Evolutionary conservation across 2,329 filamentous ascomycete species (phyloP).

Genomic region (Pseudocercospora musae): DNA sequence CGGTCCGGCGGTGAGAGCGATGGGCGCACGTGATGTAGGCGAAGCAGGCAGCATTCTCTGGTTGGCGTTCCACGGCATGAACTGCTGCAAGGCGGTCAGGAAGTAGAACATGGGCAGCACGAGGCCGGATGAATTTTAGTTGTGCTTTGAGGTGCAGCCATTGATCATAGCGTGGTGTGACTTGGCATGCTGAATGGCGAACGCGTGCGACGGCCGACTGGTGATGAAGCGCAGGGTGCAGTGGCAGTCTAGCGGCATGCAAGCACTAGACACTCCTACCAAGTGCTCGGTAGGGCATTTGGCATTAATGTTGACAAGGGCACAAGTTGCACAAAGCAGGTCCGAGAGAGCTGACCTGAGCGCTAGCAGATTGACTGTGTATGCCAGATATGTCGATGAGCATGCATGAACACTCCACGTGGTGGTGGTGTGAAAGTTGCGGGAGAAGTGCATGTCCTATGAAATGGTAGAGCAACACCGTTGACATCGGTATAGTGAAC

Average conservation of each 20-base stretch:
- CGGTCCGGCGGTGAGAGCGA: slow-evolving; percentile 3
- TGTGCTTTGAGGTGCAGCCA: too few species aligned
- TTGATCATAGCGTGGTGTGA: slow-evolving; percentile 14
- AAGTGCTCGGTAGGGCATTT: slow-evolving; percentile 5
- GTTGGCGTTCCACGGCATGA: slow-evolving; percentile 12
- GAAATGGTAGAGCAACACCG: too few species aligned
- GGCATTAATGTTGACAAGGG: slow-evolving; percentile 1
- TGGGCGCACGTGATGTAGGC: neutral
- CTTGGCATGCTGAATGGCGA: slow-evolving; percentile 14
- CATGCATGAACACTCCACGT: neutral
- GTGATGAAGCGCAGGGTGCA: slow-evolving; percentile 14
- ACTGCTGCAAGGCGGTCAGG: slow-evolving; percentile 21
- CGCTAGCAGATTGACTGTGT: neutral
- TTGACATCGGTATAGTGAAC: too few species aligned
- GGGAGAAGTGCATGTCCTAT: neutral
- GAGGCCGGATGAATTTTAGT: slow-evolving; percentile 8
- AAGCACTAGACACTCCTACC: slow-evolving; percentile 16
- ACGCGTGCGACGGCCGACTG: slow-evolving; percentile 18
- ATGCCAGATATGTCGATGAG: too few species aligned
- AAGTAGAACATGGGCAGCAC: slow-evolving; percentile 21
- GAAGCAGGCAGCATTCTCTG: neutral
- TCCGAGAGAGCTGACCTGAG: slow-evolving; percentile 11
- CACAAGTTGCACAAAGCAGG: slow-evolving; percentile 14
- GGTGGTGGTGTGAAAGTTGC: neutral
- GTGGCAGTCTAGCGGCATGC: slow-evolving; percentile 11